phyloP scores from a whole-genome alignment of 495 filamentous ascomycete genomes.

The Aspergillus homomorphus region DNA sequence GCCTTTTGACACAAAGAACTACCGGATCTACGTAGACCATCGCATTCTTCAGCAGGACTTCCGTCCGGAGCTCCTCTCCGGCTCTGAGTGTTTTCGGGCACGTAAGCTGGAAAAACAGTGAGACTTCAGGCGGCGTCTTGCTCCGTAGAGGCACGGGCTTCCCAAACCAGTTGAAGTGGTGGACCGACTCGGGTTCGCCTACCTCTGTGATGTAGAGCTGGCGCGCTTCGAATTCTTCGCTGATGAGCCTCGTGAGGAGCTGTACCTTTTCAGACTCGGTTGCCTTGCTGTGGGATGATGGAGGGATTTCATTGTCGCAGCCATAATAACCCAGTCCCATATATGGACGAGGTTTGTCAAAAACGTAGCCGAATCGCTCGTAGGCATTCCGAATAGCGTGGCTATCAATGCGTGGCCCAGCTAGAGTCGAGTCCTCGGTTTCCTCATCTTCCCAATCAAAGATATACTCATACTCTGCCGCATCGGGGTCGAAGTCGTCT shows the following conservation, averaged over 20 bases:
- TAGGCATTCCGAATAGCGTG: too few relatives aligned
- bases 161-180: conserved; percentile 39
- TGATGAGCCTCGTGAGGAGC: background rate
- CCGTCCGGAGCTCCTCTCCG: conserved; percentile 9
- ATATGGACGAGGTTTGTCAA: too few relatives aligned
- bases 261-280: too few relatives aligned
- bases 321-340: too few relatives aligned
- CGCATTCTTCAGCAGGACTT: conserved; percentile 18
- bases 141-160: conserved; percentile 18
- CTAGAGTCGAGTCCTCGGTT: too few relatives aligned
- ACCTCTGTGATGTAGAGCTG: background rate
- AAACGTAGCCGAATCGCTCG: too few relatives aligned
- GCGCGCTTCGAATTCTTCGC: background rate
- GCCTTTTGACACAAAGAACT: conserved; percentile 13
- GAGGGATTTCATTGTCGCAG: too few relatives aligned
- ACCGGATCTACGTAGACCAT: conserved; percentile 27
- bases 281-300: too few relatives aligned
- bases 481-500: too few relatives aligned
- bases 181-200: conserved; percentile 9
- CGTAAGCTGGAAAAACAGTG: conserved; percentile 27
- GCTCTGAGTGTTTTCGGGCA: conserved; percentile 16
- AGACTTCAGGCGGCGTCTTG: conserved; percentile 29
- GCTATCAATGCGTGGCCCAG: too few relatives aligned
- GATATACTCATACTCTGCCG: too few relatives aligned
- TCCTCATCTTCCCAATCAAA: too few relatives aligned